A percentile compares a stretch with the other conserved stretches of the same genome.
phyloP scores from a whole-genome alignment of 805 yeast genomes.

The Metschnikowia corniflorae region DNA sequence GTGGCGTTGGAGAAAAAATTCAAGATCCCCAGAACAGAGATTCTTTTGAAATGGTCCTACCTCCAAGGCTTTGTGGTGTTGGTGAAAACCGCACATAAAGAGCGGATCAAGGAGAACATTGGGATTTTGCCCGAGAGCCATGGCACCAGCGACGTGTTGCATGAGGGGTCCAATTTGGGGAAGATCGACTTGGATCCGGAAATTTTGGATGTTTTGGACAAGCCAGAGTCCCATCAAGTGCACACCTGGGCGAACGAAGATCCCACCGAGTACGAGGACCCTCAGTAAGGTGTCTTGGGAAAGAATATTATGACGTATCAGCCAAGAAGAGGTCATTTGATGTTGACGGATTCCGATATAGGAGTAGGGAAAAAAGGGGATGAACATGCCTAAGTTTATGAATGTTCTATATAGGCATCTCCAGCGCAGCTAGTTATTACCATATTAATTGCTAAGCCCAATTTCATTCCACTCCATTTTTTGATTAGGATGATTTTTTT shows the following conservation, averaged over 20 bases:
- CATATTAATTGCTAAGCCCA: no score
- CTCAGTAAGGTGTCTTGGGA: no score
- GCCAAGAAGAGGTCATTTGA: no score
- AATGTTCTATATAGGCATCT: no score
- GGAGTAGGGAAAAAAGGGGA: no score
- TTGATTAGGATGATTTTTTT: no score
- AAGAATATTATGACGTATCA: no score
- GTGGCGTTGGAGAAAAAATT: constrained; percentile 46
- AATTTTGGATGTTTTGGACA: constrained; percentile 33
- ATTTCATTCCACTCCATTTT: no score
- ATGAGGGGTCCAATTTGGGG: constrained; percentile 27
- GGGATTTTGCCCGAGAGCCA: constrained; percentile 42
- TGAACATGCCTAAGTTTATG: no score
- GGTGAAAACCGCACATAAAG: constrained; percentile 57
- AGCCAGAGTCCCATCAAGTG: constrained; percentile 35
- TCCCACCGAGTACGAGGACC: constrained; percentile 19
- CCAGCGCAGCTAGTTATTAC: no score
- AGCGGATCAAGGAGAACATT: constrained; percentile 52
- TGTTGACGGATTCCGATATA: no score
- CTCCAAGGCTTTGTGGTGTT: constrained; percentile 69
- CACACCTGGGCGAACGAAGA: constrained; percentile 33
- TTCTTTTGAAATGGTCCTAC: constrained; percentile 68
- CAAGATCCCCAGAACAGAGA: constrained; percentile 55
- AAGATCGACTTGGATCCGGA: constrained; percentile 40
- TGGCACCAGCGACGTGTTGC: constrained; percentile 22